phyloP scores from a whole-genome alignment of 345 rosid species.

The Anacardium occidentale region DNA sequence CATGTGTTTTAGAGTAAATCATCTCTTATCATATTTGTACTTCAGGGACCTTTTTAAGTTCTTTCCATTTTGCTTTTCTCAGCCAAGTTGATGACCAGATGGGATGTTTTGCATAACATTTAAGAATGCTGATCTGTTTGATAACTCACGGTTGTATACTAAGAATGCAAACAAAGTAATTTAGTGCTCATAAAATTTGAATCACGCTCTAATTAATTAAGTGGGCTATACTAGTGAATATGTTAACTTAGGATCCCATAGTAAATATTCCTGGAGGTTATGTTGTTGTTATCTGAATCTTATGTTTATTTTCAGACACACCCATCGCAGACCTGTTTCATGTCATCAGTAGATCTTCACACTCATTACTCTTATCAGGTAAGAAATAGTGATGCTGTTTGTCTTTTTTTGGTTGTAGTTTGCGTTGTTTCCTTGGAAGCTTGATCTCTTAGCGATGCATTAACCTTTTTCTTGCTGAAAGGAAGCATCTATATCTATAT shows the following conservation, averaged over 20 bases:
- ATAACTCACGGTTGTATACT: neutral
- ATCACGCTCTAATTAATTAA: neutral
- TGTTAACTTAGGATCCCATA: neutral
- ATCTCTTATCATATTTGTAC: neutral
- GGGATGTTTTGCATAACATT: neutral
- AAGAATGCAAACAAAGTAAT: neutral
- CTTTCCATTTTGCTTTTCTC: neutral
- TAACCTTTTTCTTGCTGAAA: neutral
- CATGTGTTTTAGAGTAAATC: neutral
- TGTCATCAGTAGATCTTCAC: constrained; percentile 98
- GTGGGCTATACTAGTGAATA: neutral
- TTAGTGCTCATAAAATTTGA: neutral
- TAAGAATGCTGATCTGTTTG: neutral
- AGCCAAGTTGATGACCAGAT: neutral
- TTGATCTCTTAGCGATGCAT: neutral
- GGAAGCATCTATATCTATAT: neutral
- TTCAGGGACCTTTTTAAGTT: neutral
- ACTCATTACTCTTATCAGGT: constrained; percentile 99
- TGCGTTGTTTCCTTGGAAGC: neutral
- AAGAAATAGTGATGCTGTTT: constrained; percentile 12
- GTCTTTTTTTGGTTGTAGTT: neutral
- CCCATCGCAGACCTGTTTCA: constrained; percentile 95
- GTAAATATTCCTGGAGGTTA: neutral
- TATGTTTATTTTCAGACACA: constrained; percentile 70
- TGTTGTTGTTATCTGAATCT: constrained; percentile 16